Percentiles rank a stretch among this genome's conserved stretches.
Conservation (phyloP, 2,329 filamentous ascomycete genomes). For the Bertia moriformis region DNA sequence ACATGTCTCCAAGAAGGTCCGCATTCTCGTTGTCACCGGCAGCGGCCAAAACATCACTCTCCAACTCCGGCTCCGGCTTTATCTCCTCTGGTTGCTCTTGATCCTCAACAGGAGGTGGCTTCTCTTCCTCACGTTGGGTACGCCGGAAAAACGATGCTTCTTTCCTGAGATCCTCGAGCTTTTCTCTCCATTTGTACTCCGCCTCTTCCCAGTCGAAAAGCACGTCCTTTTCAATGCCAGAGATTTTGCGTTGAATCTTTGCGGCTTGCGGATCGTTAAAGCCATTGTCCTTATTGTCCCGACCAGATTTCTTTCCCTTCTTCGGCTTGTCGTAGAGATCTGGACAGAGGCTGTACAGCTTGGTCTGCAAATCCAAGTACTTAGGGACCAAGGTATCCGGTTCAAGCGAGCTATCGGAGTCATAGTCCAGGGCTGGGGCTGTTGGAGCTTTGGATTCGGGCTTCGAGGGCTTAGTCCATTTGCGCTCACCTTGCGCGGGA, state of each 20-base stretch:
- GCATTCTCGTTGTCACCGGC: not conserved
- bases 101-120: constrained; percentile 9
- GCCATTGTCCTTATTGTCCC: constrained; percentile 3
- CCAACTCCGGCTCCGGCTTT: not conserved
- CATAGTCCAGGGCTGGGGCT: not conserved
- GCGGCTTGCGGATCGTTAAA: constrained; percentile 32
- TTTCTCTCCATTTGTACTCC: constrained; percentile 48
- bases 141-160: constrained; percentile 37
- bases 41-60: not conserved
- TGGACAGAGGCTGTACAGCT: not conserved
- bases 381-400: not conserved
- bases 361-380: not conserved
- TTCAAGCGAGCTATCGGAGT: not conserved
- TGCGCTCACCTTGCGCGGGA: not conserved
- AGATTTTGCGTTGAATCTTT: constrained; percentile 60
- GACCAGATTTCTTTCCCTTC: not conserved
- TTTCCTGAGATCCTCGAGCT: constrained; percentile 43
- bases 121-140: constrained; percentile 14
- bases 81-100: not conserved
- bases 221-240: constrained; percentile 63
- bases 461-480: not conserved
- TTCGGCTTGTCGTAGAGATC: not conserved
- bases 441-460: not conserved
- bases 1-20: constrained; percentile 4
- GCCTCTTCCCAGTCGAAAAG: constrained; percentile 57